phyloP scores from a whole-genome alignment of 495 filamentous ascomycete species.

The Talaromyces wortmannii region DNA sequence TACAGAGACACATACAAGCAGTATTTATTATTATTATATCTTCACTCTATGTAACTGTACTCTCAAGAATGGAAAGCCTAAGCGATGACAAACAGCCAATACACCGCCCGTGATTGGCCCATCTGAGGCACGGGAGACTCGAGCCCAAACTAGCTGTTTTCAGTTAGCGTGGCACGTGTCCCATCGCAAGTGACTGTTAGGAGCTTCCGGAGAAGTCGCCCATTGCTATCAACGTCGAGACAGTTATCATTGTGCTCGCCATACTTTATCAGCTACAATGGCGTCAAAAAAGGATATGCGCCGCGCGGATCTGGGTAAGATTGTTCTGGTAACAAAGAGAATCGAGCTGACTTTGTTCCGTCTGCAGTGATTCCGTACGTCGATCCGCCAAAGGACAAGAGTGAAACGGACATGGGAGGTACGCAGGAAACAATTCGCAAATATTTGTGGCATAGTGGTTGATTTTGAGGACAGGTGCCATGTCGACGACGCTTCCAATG shows the following conservation, averaged over 20 bases:
- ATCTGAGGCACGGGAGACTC: no score
- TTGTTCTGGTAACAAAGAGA: background rate
- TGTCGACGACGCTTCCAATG: constrained; percentile 85
- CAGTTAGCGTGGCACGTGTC: constrained; percentile 2
- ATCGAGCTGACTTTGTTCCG: background rate
- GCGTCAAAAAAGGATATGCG: constrained; percentile 82
- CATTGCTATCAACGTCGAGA: background rate
- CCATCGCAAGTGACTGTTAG: background rate
- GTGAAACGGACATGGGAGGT: constrained; percentile 49
- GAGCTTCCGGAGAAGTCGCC: no score
- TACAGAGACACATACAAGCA: no score
- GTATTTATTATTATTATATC: no score
- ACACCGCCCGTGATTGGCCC: no score
- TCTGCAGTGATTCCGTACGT: constrained; percentile 55
- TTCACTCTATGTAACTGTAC: no score
- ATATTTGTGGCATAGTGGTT: background rate
- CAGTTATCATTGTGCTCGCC: background rate
- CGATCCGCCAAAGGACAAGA: constrained; percentile 48
- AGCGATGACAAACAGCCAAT: no score
- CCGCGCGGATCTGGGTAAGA: constrained; percentile 73
- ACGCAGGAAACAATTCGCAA: constrained; percentile 5
- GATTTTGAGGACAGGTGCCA: constrained; percentile 43
- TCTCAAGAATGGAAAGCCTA: no score
- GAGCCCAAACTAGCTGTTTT: background rate
- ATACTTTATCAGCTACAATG: constrained; percentile 34